Evolutionary conservation across 352 stramenopile genomes (phyloP).

Genomic region (Pythium aristosporum): DNA sequence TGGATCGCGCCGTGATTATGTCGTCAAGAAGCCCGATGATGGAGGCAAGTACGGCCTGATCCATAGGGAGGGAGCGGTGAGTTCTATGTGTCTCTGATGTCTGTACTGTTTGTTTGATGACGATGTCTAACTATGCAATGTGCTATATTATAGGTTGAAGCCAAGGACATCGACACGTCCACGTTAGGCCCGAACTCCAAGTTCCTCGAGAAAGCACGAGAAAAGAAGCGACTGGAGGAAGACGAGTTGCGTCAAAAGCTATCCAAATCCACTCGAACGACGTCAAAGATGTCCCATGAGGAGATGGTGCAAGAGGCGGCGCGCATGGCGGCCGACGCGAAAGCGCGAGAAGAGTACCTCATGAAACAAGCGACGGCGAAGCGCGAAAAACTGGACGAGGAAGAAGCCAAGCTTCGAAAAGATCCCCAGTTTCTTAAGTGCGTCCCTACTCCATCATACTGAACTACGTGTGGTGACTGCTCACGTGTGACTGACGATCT

Average conservation of each 20-base stretch:
- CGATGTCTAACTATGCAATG: not conserved
- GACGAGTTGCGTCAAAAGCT: slow-evolving; percentile 69
- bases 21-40: slow-evolving; percentile 31
- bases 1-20: slow-evolving; percentile 14
- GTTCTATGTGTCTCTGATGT: not conserved
- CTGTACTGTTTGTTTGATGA: not conserved
- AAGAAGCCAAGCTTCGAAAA: slow-evolving; percentile 42
- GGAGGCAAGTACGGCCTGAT: slow-evolving; percentile 69
- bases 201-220: slow-evolving; percentile 67
- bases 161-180: slow-evolving; percentile 69
- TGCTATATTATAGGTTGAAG: slow-evolving; percentile 37
- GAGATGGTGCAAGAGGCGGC: slow-evolving; percentile 57
- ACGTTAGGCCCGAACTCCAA: slow-evolving; percentile 80
- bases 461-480: not conserved
- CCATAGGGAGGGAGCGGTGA: slow-evolving; percentile 47
- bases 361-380: slow-evolving; percentile 49
- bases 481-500: not conserved
- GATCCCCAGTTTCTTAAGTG: slow-evolving; percentile 83
- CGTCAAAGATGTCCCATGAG: slow-evolving; percentile 41
- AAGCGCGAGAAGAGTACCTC: slow-evolving; percentile 65
- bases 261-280: slow-evolving; percentile 34
- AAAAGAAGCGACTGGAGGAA: slow-evolving; percentile 66
- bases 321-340: slow-evolving; percentile 77
- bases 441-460: slow-evolving; percentile 6
- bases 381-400: slow-evolving; percentile 52